Evolutionary conservation across 1,284 basidiomycete genomes (phyloP), one percentile per base, ranked within the genome.

Genomic region (Apiotrichum brassicae): DNA sequence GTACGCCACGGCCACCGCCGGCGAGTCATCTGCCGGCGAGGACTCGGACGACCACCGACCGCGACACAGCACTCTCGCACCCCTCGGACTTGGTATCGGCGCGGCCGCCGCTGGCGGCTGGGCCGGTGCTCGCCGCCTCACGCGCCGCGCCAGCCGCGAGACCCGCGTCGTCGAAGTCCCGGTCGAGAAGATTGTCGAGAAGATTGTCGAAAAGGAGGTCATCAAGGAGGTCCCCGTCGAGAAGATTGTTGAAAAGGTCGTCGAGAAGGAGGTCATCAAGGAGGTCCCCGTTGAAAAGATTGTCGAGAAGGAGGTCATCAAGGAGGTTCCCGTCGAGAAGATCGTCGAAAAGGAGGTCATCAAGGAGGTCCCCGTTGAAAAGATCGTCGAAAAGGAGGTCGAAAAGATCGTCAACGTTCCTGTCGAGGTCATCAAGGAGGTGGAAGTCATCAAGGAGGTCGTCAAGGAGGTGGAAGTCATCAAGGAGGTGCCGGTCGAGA

Each of bases 31-130:
- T 37, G 82, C 83, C 36, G 79, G 80, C 53, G 62, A 60, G 18
- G 83, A 82, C 41, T 81, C 80, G 53, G 74, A 72, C 34, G 64
- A 65, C 20, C 3, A 9, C 3, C 40, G 28, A 1, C 82, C 82
- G 12, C 44, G 48, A 25, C 35, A 46, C 34, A 45, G 47, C 35
- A 39, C 43, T 11, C 33, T 28, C 34, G 40, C 34, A 22, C 33
- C 47, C 16, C 24, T 47, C 12, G 62, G 59, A 4, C 44, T 63
- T 11, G 58, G 56, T 16, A 46, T 49, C 14, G 57, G 43, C 3
- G 57, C 49, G 32, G 61, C 56, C 7, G 53, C 53, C 4, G 54
- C 61, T 4, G 59, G 60, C 24, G 56, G 61, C 24, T 63, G 61
- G 58, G 59, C 63, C 7, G 60, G 55, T 24, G 61, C 62, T 12